Conservation (phyloP, 306 rosid species). For the Vigna radiata region DNA sequence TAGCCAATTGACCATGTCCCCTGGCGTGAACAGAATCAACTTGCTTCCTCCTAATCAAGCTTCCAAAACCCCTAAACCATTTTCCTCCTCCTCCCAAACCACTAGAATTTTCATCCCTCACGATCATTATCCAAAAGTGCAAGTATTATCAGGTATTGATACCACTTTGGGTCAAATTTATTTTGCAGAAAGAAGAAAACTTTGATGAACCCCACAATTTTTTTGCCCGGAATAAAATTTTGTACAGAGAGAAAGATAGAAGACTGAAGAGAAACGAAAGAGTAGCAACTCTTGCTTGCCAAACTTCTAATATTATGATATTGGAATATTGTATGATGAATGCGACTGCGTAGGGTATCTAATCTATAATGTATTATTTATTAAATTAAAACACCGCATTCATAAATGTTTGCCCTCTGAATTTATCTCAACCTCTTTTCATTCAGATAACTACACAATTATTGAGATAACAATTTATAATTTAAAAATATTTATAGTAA, state of each 20-base stretch:
- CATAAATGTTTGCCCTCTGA: neutral
- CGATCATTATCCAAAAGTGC: constrained; percentile 44
- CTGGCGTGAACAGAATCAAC: constrained; percentile 67
- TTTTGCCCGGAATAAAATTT: neutral
- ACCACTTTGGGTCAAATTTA: constrained; percentile 1
- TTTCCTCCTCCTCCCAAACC: constrained; percentile 37
- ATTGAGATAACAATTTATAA: neutral
- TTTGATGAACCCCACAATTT: constrained; percentile 16
- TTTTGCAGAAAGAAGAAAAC: constrained; percentile 22
- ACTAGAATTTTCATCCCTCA: constrained; percentile 10
- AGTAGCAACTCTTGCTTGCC: neutral
- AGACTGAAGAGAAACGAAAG: constrained; percentile 2
- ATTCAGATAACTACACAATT: neutral
- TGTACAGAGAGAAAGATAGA: constrained; percentile 6
- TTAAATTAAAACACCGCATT: neutral
- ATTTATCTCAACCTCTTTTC: neutral
- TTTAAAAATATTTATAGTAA: too few species aligned
- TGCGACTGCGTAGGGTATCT: neutral
- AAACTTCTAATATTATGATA: too few species aligned
- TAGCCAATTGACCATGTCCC: constrained; percentile 58
- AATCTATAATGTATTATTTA: neutral
- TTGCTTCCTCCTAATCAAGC: constrained; percentile 66
- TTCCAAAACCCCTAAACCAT: constrained; percentile 49
- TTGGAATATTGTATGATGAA: neutral
- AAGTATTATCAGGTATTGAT: neutral